Evolutionary conservation across 169 alveolate genomes (phyloP).

Genomic region (Eimeria praecox): DNA sequence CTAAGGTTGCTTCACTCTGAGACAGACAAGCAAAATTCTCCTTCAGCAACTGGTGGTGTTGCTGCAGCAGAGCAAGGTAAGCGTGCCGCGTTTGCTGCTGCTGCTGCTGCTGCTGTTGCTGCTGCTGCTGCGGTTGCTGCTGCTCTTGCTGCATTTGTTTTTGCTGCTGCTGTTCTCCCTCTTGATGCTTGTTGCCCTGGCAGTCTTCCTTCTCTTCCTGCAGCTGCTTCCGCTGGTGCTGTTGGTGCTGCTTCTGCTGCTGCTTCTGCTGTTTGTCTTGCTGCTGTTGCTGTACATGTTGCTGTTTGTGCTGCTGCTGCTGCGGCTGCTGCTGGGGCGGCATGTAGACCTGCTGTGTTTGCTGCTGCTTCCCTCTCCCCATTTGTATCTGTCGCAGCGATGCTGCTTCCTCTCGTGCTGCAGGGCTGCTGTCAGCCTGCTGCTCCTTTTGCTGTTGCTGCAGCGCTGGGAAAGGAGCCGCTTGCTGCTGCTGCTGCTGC

Average conservation of each 20-base stretch:
- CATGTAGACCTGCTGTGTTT: not conserved
- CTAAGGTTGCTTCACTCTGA: not conserved
- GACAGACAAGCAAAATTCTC: not conserved
- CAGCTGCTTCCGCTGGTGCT: not conserved
- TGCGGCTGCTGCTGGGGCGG: not conserved
- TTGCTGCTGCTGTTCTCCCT: not conserved
- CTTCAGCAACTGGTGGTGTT: not conserved
- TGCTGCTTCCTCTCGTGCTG: not conserved
- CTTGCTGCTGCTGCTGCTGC: constrained; percentile 4
- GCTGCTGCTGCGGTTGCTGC: not conserved
- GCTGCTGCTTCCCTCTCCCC: constrained; percentile 7
- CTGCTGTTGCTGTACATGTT: not conserved
- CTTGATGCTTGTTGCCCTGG: constrained; percentile 29
- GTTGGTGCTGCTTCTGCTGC: not conserved
- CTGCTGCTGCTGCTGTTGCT: not conserved
- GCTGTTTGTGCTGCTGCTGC: not conserved
- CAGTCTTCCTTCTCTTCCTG: not conserved
- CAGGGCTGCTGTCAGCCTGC: not conserved
- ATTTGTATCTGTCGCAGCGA: not conserved
- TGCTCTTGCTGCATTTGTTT: not conserved
- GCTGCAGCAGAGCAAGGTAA: not conserved
- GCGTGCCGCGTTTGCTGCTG: too few species aligned
- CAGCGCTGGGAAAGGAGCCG: too few species aligned
- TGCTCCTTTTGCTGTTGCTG: not conserved
- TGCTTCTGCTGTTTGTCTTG: not conserved